These are phyloP conservation scores for Styphnolobium japonicum DNA, from an alignment of 306 rosid species.

Conservation along the genomic window DNA sequence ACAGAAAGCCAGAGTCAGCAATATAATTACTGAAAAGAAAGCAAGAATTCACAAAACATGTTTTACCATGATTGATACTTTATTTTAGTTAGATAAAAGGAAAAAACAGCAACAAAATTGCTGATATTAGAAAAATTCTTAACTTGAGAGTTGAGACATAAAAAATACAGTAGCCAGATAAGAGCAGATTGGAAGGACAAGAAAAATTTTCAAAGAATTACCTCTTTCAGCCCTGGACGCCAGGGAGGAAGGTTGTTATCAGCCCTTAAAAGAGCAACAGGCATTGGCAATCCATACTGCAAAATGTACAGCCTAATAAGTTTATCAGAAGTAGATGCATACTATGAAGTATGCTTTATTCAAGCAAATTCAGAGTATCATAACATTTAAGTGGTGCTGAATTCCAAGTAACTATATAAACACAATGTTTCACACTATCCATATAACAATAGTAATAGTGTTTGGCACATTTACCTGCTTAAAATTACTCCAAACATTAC, in stretches of 20 bases:
- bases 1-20: not conserved
- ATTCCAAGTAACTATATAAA: constrained; percentile 7
- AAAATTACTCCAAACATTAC: constrained; percentile 98
- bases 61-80: not conserved
- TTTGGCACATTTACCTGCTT: constrained; percentile 68
- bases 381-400: constrained; percentile 1
- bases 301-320: constrained; percentile 34
- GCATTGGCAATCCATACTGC: constrained; percentile 86
- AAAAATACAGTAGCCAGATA: not conserved
- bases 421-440: not conserved
- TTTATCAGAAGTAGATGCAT: constrained; percentile 5
- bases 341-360: not conserved
- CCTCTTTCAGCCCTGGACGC: constrained; percentile 93
- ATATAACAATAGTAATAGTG: not conserved
- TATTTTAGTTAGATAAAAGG: not conserved
- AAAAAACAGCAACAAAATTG: not conserved
- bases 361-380: not conserved
- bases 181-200: not conserved
- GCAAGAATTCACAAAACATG: not conserved
- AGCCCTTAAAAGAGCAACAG: constrained; percentile 82
- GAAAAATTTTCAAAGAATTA: constrained; percentile 16
- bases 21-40: not conserved
- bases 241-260: constrained; percentile 98
- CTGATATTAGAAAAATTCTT: not conserved
- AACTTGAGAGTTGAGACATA: not conserved